These are phyloP conservation scores for Pseudofabraea citricarpa DNA, from an alignment of 2,329 filamentous ascomycete genomes.

Conservation along the genomic window DNA sequence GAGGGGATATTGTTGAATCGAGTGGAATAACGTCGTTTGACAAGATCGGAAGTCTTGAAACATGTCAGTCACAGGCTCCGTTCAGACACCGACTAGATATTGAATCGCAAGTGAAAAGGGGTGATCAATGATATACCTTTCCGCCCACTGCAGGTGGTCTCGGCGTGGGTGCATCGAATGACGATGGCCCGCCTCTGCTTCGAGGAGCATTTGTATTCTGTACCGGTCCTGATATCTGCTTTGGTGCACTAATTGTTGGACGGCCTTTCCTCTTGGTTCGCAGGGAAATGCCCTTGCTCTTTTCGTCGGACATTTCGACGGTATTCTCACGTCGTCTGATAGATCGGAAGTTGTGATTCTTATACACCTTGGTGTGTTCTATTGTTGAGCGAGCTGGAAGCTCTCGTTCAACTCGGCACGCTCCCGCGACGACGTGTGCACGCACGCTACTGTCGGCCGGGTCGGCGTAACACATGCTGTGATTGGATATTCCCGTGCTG, in stretches of 20 bases:
- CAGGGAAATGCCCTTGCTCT: conserved; percentile 54
- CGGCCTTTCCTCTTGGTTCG: conserved; percentile 57
- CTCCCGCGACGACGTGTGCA: no score
- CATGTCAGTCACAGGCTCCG: conserved; percentile 5
- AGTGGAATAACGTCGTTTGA: conserved; percentile 92
- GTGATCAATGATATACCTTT: conserved; percentile 40
- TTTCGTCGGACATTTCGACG: conserved; percentile 53
- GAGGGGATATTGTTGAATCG: conserved; percentile 76
- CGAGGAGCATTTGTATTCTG: conserved; percentile 41
- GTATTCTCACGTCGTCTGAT: conserved; percentile 4
- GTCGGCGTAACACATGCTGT: no score
- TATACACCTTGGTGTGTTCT: no score
- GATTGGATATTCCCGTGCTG: no score
- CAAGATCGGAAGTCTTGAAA: conserved; percentile 65
- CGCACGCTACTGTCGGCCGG: no score
- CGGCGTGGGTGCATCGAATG: conserved; percentile 32
- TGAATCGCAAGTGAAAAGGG: background rate
- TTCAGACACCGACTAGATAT: background rate
- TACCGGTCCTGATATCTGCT: conserved; percentile 59
- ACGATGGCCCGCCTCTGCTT: conserved; percentile 29
- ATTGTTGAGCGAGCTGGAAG: no score
- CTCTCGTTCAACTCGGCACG: no score
- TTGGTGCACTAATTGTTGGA: conserved; percentile 57
- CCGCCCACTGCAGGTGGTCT: conserved; percentile 47
- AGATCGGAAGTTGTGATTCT: no score